These are phyloP conservation scores for Stylosanthes scabra DNA, from an alignment of 331 rosid genomes.

Conservation along the genomic window DNA sequence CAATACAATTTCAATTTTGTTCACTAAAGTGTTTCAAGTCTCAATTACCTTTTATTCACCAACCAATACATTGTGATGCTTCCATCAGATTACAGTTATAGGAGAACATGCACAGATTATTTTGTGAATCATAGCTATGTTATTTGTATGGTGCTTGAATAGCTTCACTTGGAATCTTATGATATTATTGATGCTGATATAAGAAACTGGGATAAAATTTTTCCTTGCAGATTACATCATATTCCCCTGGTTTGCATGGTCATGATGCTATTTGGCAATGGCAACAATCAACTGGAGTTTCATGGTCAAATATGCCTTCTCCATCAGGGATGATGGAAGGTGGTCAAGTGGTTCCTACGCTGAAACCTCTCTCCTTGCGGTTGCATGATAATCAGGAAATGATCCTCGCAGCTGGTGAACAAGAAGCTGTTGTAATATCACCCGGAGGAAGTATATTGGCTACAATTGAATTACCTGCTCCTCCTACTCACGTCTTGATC, in stretches of 20 bases:
- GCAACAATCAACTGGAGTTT: slow-evolving; percentile 88
- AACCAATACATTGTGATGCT: slow-evolving; percentile 9
- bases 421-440: slow-evolving; percentile 88
- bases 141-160: slow-evolving; percentile 25
- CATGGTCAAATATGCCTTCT: slow-evolving; percentile 97
- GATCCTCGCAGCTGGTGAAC: slow-evolving; percentile 96
- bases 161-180: slow-evolving; percentile 5
- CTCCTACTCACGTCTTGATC: slow-evolving; percentile 86
- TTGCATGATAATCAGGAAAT: slow-evolving; percentile 64
- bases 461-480: slow-evolving; percentile 76
- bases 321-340: slow-evolving; percentile 96
- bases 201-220: slow-evolving; percentile 15
- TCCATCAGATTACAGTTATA: not conserved
- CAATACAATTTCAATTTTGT: slow-evolving; percentile 22
- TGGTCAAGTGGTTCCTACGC: slow-evolving; percentile 81
- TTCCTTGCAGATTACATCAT: slow-evolving; percentile 80
- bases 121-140: slow-evolving; percentile 5
- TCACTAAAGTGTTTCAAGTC: slow-evolving; percentile 21
- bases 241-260: slow-evolving; percentile 92
- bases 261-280: slow-evolving; percentile 95
- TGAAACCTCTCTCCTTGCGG: slow-evolving; percentile 79
- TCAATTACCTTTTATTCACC: not conserved
- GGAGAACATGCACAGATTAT: slow-evolving; percentile 19
- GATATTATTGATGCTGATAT: slow-evolving; percentile 27
- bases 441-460: slow-evolving; percentile 85